phyloP scores from a whole-genome alignment of 805 yeast genomes.

The Ogataea paradorogensis region DNA sequence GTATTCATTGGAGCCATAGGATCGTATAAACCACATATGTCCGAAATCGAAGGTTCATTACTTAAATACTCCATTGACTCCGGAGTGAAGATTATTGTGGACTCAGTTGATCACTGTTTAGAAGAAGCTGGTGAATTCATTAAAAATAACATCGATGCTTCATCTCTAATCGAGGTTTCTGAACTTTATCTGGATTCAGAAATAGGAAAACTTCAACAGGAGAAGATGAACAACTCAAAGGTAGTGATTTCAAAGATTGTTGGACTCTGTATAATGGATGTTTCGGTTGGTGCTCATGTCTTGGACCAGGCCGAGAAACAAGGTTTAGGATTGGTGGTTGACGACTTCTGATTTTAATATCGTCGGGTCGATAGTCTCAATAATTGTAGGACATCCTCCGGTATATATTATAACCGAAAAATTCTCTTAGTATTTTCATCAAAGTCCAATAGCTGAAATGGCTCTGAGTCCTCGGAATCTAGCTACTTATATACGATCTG shows the following conservation, averaged over 20 bases:
- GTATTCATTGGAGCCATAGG: slow-evolving; percentile 60
- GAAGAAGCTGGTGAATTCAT: slow-evolving; percentile 67
- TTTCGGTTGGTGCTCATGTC: slow-evolving; percentile 47
- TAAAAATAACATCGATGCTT: slow-evolving; percentile 37
- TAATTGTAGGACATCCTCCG: not conserved
- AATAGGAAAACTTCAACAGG: slow-evolving; percentile 9
- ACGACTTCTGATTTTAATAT: slow-evolving; percentile 26
- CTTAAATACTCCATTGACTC: slow-evolving; percentile 36
- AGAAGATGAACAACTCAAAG: slow-evolving; percentile 23
- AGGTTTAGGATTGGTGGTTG: slow-evolving; percentile 32
- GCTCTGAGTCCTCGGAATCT: slow-evolving; percentile 4
- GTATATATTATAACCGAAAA: not conserved
- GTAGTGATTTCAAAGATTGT: slow-evolving; percentile 53
- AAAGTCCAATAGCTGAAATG: slow-evolving; percentile 1
- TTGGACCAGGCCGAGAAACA: slow-evolving; percentile 29
- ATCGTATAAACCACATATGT: slow-evolving; percentile 65
- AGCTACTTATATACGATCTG: slow-evolving; percentile 1
- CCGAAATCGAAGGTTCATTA: slow-evolving; percentile 49
- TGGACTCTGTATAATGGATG: slow-evolving; percentile 65
- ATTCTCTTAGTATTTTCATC: slow-evolving; percentile 2
- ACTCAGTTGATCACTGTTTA: slow-evolving; percentile 53
- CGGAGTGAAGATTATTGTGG: slow-evolving; percentile 51
- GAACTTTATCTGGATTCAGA: slow-evolving; percentile 30
- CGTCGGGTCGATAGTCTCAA: slow-evolving; percentile 6
- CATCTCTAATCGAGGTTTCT: slow-evolving; percentile 47